These are phyloP conservation scores for Leccinum longicurvipes DNA, from an alignment of 768 basidiomycete species.

Conservation along the genomic window DNA sequence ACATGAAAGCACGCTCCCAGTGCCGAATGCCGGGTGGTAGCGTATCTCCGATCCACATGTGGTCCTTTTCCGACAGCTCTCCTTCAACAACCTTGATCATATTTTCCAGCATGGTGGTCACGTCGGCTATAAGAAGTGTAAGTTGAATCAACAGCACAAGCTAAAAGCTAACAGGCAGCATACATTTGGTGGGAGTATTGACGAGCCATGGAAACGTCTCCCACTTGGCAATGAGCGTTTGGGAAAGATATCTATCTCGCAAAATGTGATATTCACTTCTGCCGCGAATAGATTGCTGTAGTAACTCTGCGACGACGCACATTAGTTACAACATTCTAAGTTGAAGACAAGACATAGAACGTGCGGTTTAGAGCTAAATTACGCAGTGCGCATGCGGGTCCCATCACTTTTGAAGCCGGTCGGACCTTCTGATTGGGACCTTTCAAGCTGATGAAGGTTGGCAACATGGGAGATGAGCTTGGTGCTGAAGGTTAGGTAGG, in stretches of 20 bases:
- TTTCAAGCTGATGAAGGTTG: background rate
- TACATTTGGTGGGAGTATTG: background rate
- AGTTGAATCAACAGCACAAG: background rate
- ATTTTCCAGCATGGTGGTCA: slow-evolving; percentile 17
- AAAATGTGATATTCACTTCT: background rate
- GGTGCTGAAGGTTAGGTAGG: background rate
- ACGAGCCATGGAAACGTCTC: background rate
- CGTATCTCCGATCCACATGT: slow-evolving; percentile 15
- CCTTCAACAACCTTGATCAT: slow-evolving; percentile 18
- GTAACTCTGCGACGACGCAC: background rate
- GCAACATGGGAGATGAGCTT: background rate
- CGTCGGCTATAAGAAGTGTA: slow-evolving; percentile 8
- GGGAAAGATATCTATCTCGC: background rate
- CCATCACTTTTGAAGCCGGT: slow-evolving; percentile 21
- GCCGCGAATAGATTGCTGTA: background rate
- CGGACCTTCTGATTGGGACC: background rate
- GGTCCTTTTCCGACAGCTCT: slow-evolving; percentile 17
- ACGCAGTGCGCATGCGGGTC: slow-evolving; percentile 23
- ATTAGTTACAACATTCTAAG: background rate
- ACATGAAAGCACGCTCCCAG: slow-evolving; percentile 2
- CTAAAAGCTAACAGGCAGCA: background rate
- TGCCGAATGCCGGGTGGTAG: slow-evolving; percentile 19
- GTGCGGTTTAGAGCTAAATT: slow-evolving; percentile 15
- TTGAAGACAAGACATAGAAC: background rate
- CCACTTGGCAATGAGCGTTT: background rate